These are phyloP conservation scores for Saturnispora gosingensis DNA, from an alignment of 805 yeast species.

Conservation along the genomic window DNA sequence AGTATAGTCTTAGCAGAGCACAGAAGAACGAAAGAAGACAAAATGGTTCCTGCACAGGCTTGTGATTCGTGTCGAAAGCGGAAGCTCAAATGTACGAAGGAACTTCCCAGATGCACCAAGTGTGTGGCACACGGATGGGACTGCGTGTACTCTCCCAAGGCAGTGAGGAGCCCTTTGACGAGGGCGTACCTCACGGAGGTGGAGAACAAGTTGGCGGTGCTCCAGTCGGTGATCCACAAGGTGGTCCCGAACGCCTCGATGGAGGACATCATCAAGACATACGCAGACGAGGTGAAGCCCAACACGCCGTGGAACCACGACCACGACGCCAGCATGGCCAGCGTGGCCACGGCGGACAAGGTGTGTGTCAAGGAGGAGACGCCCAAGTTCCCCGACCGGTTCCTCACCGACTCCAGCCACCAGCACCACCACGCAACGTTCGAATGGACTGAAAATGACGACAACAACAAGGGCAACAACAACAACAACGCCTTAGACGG, in stretches of 20 bases:
- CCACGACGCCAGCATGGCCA: neutral
- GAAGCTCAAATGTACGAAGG: slow-evolving; percentile 74
- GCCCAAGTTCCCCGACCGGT: slow-evolving; percentile 13
- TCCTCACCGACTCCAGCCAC: slow-evolving; percentile 7
- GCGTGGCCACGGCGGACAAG: neutral
- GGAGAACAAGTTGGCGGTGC: slow-evolving; percentile 43
- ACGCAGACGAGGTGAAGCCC: neutral
- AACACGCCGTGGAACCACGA: neutral
- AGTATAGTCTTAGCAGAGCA: neutral
- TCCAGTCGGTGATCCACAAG: slow-evolving; percentile 37
- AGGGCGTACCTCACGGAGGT: slow-evolving; percentile 72
- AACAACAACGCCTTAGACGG: neutral
- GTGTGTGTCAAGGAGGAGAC: neutral
- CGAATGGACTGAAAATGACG: slow-evolving; percentile 13
- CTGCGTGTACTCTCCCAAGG: slow-evolving; percentile 71
- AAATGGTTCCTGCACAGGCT: slow-evolving; percentile 36
- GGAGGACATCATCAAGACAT: slow-evolving; percentile 26
- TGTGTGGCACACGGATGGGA: slow-evolving; percentile 65
- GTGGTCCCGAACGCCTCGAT: slow-evolving; percentile 38
- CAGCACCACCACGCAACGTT: slow-evolving; percentile 11
- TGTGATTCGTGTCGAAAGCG: slow-evolving; percentile 81
- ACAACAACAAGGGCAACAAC: neutral
- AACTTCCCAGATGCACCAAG: slow-evolving; percentile 64
- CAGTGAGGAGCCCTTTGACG: slow-evolving; percentile 72
- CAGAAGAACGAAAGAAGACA: neutral